Base-by-base conservation (phyloP, 208 protist genomes). In the Jaenimonas drosophilae region DNA sequence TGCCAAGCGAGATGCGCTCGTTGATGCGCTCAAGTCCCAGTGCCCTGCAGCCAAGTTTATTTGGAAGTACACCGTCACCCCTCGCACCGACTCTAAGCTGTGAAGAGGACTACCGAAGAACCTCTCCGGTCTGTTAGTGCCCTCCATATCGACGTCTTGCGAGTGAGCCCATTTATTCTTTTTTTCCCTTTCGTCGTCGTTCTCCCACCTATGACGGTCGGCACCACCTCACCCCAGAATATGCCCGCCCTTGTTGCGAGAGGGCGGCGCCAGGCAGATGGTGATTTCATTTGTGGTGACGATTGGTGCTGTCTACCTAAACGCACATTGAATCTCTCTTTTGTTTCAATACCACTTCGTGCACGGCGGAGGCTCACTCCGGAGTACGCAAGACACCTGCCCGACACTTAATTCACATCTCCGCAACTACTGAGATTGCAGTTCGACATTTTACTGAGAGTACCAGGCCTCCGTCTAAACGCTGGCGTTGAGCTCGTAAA, bases 41-140 rank as follows among this genome's bases (percentile, higher is more conserved):
- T 88, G 79, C 57, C 34, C 46, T 25, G 64, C 40, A 6, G 75
- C 75, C 14, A 84, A 82, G 50, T 84, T 82, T 42, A 65, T 88
- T 7, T 88, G 75, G 75, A 72, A 68, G 41, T 88, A 85, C 58
- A 70, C 52, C 3, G 79, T 85, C 26, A 25, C 38, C 1, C 66
- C 68, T 11, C 23, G 39, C 7, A 50, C 16, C 37, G 16, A 9
- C 12, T 24, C 7, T 7, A 0, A 14, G 6, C 12, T 0, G 16
- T 3, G 25, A 14, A 58, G 12, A 30, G 20, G 29, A 16, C 37
- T 4, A 57, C 17, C 38, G 14, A 28, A 14, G 21, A 44, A 12
- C 26, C 30, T 29, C 14, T 16, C 29, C 30, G 30, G 28, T 4
- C 4, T 38, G 2, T 19, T 38, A 2, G 21, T 21, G 32, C 2